Percentiles rank a stretch among this genome's conserved stretches.
phyloP scores from a whole-genome alignment of 1,139 yeast species.

The Neolecta irregularis region DNA sequence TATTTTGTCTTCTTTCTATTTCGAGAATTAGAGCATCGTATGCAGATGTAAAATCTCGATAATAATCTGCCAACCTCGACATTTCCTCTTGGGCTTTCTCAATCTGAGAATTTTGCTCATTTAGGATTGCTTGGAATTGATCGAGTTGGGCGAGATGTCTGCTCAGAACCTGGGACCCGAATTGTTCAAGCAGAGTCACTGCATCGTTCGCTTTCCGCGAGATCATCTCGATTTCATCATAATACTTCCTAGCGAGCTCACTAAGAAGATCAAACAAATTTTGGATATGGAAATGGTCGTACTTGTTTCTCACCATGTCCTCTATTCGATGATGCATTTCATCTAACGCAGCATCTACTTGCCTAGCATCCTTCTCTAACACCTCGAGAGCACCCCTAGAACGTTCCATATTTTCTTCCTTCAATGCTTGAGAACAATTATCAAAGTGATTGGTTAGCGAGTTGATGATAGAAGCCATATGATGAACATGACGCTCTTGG shows the following conservation, averaged over 20 bases:
- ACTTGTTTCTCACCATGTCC: no score
- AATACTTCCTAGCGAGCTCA: no score
- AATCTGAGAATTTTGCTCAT: not conserved
- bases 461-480: slow-evolving; percentile 51
- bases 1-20: slow-evolving; percentile 32
- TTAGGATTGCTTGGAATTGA: not conserved
- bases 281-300: no score
- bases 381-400: no score
- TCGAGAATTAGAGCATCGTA: slow-evolving; percentile 38
- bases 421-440: slow-evolving; percentile 40
- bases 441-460: slow-evolving; percentile 72
- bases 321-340: no score
- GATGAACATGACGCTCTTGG: slow-evolving; percentile 46
- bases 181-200: slow-evolving; percentile 18
- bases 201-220: no score
- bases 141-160: not conserved
- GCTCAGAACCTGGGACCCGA: slow-evolving; percentile 11
- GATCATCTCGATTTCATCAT: no score
- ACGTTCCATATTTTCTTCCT: no score
- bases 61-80: slow-evolving; percentile 35
- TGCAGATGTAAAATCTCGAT: slow-evolving; percentile 33
- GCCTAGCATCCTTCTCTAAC: no score
- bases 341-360: no score
- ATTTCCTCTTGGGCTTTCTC: not conserved
- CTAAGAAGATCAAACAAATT: no score